Conservation (phyloP, 441 rosid genomes). For the Erodium texanum region DNA sequence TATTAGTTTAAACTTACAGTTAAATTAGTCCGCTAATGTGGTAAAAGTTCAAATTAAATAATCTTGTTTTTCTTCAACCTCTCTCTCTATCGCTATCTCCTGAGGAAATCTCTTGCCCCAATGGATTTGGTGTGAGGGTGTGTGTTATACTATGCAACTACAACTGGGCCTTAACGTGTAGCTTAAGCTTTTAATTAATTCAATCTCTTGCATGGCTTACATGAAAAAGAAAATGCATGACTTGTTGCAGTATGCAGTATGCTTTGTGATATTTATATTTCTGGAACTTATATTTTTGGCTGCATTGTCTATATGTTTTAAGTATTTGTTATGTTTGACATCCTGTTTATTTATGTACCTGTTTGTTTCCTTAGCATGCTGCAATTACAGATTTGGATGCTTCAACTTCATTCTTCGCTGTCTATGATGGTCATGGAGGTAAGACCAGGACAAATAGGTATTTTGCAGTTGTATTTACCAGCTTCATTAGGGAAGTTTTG, state of each 20-base stretch:
- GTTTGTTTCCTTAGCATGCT: slow-evolving; percentile 35
- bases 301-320: neutral
- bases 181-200: too few species aligned
- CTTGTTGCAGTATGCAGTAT: neutral
- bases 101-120: too few species aligned
- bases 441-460: slow-evolving; percentile 17
- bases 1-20: neutral
- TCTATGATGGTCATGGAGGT: slow-evolving; percentile 99
- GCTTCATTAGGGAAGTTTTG: neutral
- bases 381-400: slow-evolving; percentile 61
- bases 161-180: too few species aligned
- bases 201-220: neutral
- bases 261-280: neutral
- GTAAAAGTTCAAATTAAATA: too few species aligned
- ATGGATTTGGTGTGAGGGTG: too few species aligned
- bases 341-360: slow-evolving; percentile 9
- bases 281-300: neutral
- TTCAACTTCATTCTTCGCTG: slow-evolving; percentile 82
- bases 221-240: neutral
- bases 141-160: too few species aligned
- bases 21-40: too few species aligned
- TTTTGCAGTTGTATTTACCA: neutral
- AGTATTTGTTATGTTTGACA: slow-evolving; percentile 12
- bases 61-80: too few species aligned
- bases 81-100: too few species aligned